Evolutionary conservation across 2,329 filamentous ascomycete genomes (phyloP).

Genomic region (Cercospora berteroae): DNA sequence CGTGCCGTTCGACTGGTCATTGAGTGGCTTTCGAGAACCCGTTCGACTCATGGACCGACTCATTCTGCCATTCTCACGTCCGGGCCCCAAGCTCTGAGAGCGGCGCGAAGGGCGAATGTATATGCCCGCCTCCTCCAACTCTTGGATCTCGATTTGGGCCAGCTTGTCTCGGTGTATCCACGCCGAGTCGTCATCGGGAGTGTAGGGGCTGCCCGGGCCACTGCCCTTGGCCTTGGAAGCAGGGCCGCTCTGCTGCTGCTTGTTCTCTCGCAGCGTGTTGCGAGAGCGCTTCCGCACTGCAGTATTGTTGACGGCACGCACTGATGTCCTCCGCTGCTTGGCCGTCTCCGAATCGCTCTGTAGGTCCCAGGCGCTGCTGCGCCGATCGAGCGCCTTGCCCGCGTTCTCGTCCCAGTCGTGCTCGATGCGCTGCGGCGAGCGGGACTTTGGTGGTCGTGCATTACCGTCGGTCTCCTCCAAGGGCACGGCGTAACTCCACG

Average conservation of each 20-base stretch:
- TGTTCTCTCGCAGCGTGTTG: constrained; percentile 28
- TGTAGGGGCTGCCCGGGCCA: not conserved
- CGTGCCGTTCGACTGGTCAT: constrained; percentile 26
- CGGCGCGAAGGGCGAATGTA: constrained; percentile 54
- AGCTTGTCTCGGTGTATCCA: constrained; percentile 88
- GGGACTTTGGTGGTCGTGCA: constrained; percentile 16
- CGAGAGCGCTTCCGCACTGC: constrained; percentile 32
- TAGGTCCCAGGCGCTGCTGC: constrained; percentile 26
- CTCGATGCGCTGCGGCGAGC: constrained; percentile 5
- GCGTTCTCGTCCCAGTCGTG: constrained; percentile 12
- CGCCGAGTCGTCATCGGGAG: constrained; percentile 58
- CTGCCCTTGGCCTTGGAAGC: constrained; percentile 1
- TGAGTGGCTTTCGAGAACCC: constrained; percentile 16
- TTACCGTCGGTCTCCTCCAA: constrained; percentile 28
- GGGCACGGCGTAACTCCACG: constrained; percentile 28
- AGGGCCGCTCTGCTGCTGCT: constrained; percentile 18
- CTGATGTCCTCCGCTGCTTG: constrained; percentile 28
- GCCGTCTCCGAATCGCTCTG: constrained; percentile 32
- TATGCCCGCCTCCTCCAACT: constrained; percentile 76
- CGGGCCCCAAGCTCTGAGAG: constrained; percentile 45
- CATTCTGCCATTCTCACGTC: constrained; percentile 46
- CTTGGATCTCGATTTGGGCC: constrained; percentile 74
- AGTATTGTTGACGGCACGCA: constrained; percentile 24
- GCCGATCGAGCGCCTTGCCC: constrained; percentile 16
- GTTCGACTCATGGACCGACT: constrained; percentile 36